Base-by-base conservation (phyloP, 305 asterid species). In the Ajuga reptans region DNA sequence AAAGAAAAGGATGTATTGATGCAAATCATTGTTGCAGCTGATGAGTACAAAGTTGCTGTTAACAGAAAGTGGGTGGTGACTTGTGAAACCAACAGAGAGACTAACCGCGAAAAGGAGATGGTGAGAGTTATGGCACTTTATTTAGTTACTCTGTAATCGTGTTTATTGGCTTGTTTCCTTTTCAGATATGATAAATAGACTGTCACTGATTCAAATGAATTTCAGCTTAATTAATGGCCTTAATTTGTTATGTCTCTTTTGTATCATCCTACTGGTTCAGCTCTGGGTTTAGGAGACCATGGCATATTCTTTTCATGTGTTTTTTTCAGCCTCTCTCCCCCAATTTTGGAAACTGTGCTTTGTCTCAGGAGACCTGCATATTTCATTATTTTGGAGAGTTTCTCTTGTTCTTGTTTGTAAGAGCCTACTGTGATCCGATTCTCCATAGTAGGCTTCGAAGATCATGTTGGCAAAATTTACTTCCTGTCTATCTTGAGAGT, bases 11-110 rank as follows among this genome's bases (percentile, higher is more conserved):
- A 84, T 62, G 43, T 81, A 55, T 45, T 86, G 80, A 77, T 72
- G 78, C 84, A 80, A 75, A 88, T 90, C 61, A 43, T 90, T 55
- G 77, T 65, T 16, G 87, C 82, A 80, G 97, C 95, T n/a, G 90
- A 84, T 0, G 84, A 82, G 67, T 90, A 77, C 82, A 90, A 83
- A 79, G 78, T 74, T 62, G 93, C 80, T 21, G 86, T 84, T 77
- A 78, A 84, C 73, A 76, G 69, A 79, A 88, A 90, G 93, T 72
- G 84, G 78, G 82, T 76, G 80, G 58, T 70, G 53, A 49, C 68
- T 42, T 39, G 68, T 45, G 89, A 83, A 75, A 65, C 82, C 75
- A 88, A 84, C 77, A 85, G 24, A 70, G 74, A 72, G 51, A 45
- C 73, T 59, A 88, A 85, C 75, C 77, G 92, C 55, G 89, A 90